A percentile compares a stretch with the other conserved stretches of the same genome.
Conservation (phyloP, 225 moss, liverwort and hornwort genomes). For the Antitrichia curtipendula region DNA sequence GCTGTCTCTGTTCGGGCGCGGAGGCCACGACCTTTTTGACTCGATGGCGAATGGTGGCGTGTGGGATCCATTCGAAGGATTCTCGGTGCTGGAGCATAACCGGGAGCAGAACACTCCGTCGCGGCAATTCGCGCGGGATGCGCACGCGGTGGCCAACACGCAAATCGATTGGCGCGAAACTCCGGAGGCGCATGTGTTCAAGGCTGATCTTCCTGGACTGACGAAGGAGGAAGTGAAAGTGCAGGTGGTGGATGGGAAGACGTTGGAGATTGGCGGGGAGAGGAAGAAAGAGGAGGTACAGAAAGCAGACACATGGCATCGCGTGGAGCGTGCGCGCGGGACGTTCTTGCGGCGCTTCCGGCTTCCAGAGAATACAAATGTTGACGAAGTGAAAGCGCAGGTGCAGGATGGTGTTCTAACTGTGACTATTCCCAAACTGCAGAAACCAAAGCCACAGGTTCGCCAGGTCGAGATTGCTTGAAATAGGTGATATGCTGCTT, state of each 20-base stretch:
- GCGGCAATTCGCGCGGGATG: slow-evolving; percentile 18
- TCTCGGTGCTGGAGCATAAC: slow-evolving; percentile 11
- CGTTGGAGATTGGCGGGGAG: slow-evolving; percentile 33
- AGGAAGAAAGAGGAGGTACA: slow-evolving; percentile 36
- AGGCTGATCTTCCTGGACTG: slow-evolving; percentile 37
- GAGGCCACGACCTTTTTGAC: neutral
- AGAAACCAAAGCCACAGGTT: slow-evolving; percentile 21
- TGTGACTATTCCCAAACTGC: slow-evolving; percentile 42
- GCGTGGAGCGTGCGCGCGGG: slow-evolving; percentile 32
- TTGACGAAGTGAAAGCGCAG: slow-evolving; percentile 26
- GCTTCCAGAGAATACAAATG: slow-evolving; percentile 18
- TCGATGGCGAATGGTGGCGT: neutral
- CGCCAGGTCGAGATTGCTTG: slow-evolving; percentile 12
- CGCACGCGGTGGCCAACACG: slow-evolving; percentile 21
- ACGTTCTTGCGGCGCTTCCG: slow-evolving; percentile 34
- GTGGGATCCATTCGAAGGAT: slow-evolving; percentile 28
- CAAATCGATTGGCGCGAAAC: slow-evolving; percentile 45
- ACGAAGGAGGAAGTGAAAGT: slow-evolving; percentile 47
- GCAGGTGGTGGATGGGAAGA: slow-evolving; percentile 23
- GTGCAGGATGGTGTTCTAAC: slow-evolving; percentile 40
- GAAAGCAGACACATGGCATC: slow-evolving; percentile 33
- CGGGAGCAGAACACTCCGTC: slow-evolving; percentile 11
- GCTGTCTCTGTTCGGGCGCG: neutral
- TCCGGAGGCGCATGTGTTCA: slow-evolving; percentile 26
- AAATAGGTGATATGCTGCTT: neutral